These are phyloP conservation scores for Albugo laibachii DNA, from an alignment of 352 stramenopile genomes.

Conservation along the genomic window DNA sequence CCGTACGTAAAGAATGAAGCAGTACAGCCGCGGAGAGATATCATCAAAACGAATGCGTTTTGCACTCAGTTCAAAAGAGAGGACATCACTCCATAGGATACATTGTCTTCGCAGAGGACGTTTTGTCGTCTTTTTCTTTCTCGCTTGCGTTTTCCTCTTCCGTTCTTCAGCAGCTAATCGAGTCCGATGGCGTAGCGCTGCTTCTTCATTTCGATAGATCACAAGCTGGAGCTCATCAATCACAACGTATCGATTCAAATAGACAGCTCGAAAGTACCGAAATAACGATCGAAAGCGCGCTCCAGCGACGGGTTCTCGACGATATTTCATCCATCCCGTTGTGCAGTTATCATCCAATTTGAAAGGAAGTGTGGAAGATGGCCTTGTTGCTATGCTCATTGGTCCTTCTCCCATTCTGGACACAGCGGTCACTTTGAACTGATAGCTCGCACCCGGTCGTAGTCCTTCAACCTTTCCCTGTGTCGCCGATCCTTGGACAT, in stretches of 20 bases:
- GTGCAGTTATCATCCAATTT: conserved; percentile 59
- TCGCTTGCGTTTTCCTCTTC: conserved; percentile 24
- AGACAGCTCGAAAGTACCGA: conserved; percentile 52
- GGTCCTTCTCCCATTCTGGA: conserved; percentile 73
- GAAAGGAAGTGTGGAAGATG: conserved; percentile 40
- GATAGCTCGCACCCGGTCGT: conserved; percentile 56
- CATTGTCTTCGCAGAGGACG: conserved; percentile 4
- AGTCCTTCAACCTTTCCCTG: conserved; percentile 51
- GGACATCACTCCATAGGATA: conserved; percentile 48
- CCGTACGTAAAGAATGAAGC: conserved; percentile 48
- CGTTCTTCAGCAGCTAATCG: too few relatives aligned
- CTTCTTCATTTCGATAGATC: conserved; percentile 70
- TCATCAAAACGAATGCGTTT: conserved; percentile 66
- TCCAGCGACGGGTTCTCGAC: conserved; percentile 27
- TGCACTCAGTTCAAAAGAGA: conserved; percentile 35
- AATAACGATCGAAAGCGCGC: conserved; percentile 28
- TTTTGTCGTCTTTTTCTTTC: conserved; percentile 50
- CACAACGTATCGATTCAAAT: conserved; percentile 64
- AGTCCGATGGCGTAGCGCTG: conserved; percentile 43
- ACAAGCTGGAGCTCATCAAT: conserved; percentile 46
- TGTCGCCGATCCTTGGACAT: conserved; percentile 33
- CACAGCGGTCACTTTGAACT: conserved; percentile 73
- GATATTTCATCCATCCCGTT: conserved; percentile 76
- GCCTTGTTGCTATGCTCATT: conserved; percentile 51
- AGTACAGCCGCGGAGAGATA: conserved; percentile 60